phyloP scores from a whole-genome alignment of 2,329 filamentous ascomycete species.

The Diaporthe capsici region DNA sequence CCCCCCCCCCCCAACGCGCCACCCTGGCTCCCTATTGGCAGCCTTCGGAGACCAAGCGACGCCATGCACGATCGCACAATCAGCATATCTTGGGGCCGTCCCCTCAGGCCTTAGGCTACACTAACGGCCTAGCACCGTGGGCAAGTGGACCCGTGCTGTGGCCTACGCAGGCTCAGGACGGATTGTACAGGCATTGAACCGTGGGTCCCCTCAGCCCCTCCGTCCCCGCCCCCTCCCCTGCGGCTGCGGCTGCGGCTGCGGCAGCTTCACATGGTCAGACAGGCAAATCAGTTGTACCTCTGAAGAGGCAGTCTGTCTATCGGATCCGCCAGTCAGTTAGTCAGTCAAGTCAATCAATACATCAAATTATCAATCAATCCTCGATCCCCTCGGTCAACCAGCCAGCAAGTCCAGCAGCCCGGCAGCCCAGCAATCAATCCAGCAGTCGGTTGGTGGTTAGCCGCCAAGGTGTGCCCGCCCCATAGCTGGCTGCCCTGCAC shows the following conservation, averaged over 20 bases:
- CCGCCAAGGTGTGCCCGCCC: conserved; percentile 4
- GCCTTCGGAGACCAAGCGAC: neutral
- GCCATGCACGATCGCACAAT: conserved; percentile 17
- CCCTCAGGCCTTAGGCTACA: neutral
- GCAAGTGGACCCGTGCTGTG: conserved; percentile 8
- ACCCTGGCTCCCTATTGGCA: conserved; percentile 9
- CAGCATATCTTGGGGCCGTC: conserved; percentile 14
- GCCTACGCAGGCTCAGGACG: conserved; percentile 7
- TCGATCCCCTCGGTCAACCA: neutral
- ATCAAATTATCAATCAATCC: neutral
- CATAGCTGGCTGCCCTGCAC: conserved; percentile 5
- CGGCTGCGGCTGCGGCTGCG: neutral
- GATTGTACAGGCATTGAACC: neutral
- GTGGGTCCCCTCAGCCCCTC: conserved; percentile 3
- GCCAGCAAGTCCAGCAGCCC: neutral
- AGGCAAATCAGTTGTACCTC: neutral
- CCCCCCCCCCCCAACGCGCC: neutral
- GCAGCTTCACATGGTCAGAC: conserved; percentile 3
- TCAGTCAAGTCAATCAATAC: neutral
- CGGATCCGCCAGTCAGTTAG: neutral
- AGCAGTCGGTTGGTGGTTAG: neutral
- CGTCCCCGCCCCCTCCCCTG: neutral
- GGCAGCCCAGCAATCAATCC: neutral
- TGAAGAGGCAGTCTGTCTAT: neutral
- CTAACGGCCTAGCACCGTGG: neutral